Evolutionary conservation across 2,329 filamentous ascomycete genomes (phyloP).

Genomic region (Neofusicoccum cordaticola): DNA sequence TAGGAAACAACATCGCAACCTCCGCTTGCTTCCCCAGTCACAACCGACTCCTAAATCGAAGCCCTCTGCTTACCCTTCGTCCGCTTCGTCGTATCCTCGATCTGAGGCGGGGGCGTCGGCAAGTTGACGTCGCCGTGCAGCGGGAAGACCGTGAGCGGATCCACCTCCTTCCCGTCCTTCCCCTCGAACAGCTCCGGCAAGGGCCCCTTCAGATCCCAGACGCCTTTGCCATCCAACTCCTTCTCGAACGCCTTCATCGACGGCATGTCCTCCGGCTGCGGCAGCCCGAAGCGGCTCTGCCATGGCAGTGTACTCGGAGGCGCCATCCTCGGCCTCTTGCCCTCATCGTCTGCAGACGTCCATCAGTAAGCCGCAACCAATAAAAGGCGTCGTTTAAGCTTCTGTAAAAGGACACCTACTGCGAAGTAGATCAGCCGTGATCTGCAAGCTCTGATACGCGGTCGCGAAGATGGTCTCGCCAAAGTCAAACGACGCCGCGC

Average conservation of each 20-base stretch:
- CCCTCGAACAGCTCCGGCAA: background rate
- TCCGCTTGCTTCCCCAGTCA: background rate
- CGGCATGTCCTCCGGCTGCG: background rate
- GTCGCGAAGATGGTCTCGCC: slow-evolving; percentile 9
- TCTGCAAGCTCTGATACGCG: slow-evolving; percentile 7
- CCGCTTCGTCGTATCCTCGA: too few relatives aligned
- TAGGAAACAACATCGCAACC: background rate
- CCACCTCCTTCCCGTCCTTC: background rate
- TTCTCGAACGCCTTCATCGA: background rate
- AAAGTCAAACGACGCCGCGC: background rate
- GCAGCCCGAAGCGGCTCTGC: background rate
- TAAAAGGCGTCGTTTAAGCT: too few relatives aligned
- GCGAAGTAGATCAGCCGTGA: slow-evolving; percentile 1
- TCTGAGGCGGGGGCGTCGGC: background rate
- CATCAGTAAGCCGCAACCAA: background rate
- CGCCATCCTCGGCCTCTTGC: background rate
- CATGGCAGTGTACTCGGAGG: background rate
- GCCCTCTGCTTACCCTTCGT: too few relatives aligned
- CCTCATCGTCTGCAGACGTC: background rate
- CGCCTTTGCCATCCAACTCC: background rate
- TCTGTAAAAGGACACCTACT: background rate
- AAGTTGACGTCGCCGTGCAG: background rate
- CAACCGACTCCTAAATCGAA: background rate
- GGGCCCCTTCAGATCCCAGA: background rate
- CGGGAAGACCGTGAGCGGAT: background rate